Conservation (phyloP, 108 stramenopile genomes). For the Nitzschia putrida region DNA sequence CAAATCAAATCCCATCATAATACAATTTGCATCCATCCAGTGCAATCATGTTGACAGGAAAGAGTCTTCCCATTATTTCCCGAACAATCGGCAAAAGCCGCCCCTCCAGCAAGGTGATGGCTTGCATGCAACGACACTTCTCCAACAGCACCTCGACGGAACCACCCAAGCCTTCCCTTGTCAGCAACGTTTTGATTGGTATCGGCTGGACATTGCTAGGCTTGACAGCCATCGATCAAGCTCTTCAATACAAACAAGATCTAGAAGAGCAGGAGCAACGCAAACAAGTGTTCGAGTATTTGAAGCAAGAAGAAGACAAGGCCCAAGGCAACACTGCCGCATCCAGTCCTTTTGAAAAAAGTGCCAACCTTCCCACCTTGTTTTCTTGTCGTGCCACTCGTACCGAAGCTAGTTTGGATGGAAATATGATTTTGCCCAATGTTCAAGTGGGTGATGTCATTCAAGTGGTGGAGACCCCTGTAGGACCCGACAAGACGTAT, state of each 20-base stretch:
- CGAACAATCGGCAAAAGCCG: too few relatives aligned
- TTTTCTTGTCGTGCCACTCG: slow-evolving; percentile 48
- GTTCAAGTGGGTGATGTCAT: slow-evolving; percentile 72
- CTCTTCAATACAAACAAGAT: slow-evolving; percentile 45
- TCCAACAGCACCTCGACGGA: too few relatives aligned
- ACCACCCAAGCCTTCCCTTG: too few relatives aligned
- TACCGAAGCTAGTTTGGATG: slow-evolving; percentile 31
- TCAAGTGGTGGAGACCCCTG: slow-evolving; percentile 66
- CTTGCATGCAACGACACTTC: too few relatives aligned
- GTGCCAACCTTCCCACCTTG: slow-evolving; percentile 28
- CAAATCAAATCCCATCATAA: too few relatives aligned
- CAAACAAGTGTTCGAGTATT: slow-evolving; percentile 11
- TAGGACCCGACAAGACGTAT: slow-evolving; percentile 73
- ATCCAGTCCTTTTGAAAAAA: slow-evolving; percentile 20
- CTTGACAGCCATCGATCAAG: slow-evolving; percentile 42
- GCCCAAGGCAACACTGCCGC: background rate
- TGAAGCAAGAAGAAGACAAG: slow-evolving; percentile 37
- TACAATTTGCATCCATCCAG: too few relatives aligned
- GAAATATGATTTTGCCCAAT: slow-evolving; percentile 48
- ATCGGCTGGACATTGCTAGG: slow-evolving; percentile 43
- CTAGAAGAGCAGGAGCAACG: slow-evolving; percentile 27
- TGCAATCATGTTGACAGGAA: too few relatives aligned
- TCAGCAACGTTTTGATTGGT: slow-evolving; percentile 20
- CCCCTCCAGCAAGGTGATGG: too few relatives aligned
- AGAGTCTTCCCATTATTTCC: too few relatives aligned